Percentiles rank a stretch among this genome's conserved stretches.
These are phyloP conservation scores for Allantophomopsis cytisporea DNA, from an alignment of 2,329 filamentous ascomycete species.

Conservation along the genomic window DNA sequence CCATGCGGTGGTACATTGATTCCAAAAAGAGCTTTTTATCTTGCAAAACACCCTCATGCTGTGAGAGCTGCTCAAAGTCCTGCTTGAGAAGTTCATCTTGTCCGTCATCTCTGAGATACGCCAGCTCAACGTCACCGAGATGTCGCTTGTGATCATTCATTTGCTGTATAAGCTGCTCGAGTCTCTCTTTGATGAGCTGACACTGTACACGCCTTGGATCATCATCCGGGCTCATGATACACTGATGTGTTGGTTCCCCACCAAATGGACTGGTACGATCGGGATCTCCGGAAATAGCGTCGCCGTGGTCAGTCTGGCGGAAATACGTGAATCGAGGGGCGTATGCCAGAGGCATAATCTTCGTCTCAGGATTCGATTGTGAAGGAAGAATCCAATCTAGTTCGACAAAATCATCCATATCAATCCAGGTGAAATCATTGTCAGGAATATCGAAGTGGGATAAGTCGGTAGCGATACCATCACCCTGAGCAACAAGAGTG, in stretches of 20 bases:
- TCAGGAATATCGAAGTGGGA: constrained; percentile 93
- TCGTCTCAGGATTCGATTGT: constrained; percentile 81
- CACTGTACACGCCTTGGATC: constrained; percentile 83
- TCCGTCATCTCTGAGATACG: constrained; percentile 34
- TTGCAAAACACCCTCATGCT: constrained; percentile 38
- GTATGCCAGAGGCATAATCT: constrained; percentile 83
- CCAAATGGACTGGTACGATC: constrained; percentile 82
- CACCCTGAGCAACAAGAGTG: constrained; percentile 36
- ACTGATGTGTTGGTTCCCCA: constrained; percentile 84
- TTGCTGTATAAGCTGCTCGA: constrained; percentile 67
- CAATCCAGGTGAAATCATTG: constrained; percentile 91
- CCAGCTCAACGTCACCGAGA: constrained; percentile 66
- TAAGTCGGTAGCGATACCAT: constrained; percentile 50
- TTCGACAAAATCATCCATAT: constrained; percentile 99
- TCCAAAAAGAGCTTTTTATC: constrained; percentile 46
- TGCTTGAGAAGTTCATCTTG: constrained; percentile 35
- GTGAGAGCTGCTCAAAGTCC: constrained; percentile 45
- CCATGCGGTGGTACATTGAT: constrained; percentile 30
- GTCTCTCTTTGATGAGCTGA: constrained; percentile 67
- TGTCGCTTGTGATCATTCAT: constrained; percentile 60
- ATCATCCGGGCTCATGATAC: constrained; percentile 84
- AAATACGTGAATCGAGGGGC: constrained; percentile 96
- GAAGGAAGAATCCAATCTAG: constrained; percentile 90
- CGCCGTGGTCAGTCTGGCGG: constrained; percentile 84
- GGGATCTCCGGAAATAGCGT: constrained; percentile 66